phyloP scores from a whole-genome alignment of 306 rosid species.

The Prunus salicina region DNA sequence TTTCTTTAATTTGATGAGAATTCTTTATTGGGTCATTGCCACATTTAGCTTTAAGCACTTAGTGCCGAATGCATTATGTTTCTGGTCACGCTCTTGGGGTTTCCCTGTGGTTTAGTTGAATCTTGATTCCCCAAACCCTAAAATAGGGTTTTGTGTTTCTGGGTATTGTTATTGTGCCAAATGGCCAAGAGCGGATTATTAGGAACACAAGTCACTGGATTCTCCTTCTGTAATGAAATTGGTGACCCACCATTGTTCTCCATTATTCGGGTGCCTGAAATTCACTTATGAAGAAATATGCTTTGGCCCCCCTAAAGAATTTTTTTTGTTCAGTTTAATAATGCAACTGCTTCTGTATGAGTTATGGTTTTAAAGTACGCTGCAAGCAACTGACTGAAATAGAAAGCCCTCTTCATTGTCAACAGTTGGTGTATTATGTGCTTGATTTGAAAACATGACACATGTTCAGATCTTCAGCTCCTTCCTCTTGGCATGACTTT shows the following conservation, averaged over 20 bases:
- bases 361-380: background rate
- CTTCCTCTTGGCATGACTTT: background rate
- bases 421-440: background rate
- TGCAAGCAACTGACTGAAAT: background rate
- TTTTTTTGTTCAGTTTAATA: background rate
- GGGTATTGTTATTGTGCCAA: background rate
- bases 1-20: background rate
- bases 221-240: background rate
- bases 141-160: conserved; percentile 7
- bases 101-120: background rate
- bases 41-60: background rate
- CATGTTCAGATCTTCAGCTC: background rate
- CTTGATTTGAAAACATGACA: background rate
- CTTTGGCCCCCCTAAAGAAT: background rate
- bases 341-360: background rate
- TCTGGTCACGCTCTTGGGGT: background rate
- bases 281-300: background rate
- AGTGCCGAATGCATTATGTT: conserved; percentile 9
- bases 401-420: background rate
- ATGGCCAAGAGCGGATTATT: background rate
- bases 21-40: background rate
- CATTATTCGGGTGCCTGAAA: background rate
- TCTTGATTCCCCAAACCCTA: background rate
- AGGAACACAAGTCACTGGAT: background rate
- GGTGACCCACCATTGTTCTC: background rate